phyloP scores from a whole-genome alignment of 192 early-diverging fungal genomes.

The Irineochytrium annulatum region DNA sequence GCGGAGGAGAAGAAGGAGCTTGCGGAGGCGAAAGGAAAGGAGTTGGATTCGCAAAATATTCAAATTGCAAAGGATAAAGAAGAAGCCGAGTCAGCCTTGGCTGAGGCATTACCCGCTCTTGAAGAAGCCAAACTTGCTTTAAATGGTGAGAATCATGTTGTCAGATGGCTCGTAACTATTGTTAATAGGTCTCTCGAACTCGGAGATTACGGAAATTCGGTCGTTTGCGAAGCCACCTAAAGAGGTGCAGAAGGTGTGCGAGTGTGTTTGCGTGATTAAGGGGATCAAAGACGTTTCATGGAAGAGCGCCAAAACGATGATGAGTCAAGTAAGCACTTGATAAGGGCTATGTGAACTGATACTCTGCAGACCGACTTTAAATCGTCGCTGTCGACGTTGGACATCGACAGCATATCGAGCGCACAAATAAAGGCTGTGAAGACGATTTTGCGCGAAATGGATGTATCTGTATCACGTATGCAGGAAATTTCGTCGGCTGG shows the following conservation, averaged over 20 bases:
- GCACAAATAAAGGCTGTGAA: slow-evolving; percentile 55
- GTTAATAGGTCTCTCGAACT: slow-evolving; percentile 52
- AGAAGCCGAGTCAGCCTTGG: slow-evolving; percentile 59
- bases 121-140: slow-evolving; percentile 55
- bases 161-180: no score
- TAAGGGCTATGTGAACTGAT: no score
- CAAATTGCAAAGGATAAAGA: slow-evolving; percentile 68
- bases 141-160: no score
- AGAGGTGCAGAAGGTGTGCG: slow-evolving; percentile 63
- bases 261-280: slow-evolving; percentile 61
- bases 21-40: slow-evolving; percentile 52
- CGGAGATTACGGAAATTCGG: slow-evolving; percentile 59
- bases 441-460: slow-evolving; percentile 55
- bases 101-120: slow-evolving; percentile 55
- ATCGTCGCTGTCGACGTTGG: slow-evolving; percentile 45
- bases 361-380: slow-evolving; percentile 57
- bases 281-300: slow-evolving; percentile 63
- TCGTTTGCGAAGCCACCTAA: slow-evolving; percentile 62
- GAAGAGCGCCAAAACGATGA: slow-evolving; percentile 63
- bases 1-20: slow-evolving; percentile 61
- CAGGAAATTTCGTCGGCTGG: slow-evolving; percentile 59
- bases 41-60: slow-evolving; percentile 48
- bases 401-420: slow-evolving; percentile 51
- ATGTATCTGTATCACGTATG: slow-evolving; percentile 53
- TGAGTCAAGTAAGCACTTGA: no score